phyloP scores from a whole-genome alignment of 352 stramenopile species.

The Globisporangium spiculum region DNA sequence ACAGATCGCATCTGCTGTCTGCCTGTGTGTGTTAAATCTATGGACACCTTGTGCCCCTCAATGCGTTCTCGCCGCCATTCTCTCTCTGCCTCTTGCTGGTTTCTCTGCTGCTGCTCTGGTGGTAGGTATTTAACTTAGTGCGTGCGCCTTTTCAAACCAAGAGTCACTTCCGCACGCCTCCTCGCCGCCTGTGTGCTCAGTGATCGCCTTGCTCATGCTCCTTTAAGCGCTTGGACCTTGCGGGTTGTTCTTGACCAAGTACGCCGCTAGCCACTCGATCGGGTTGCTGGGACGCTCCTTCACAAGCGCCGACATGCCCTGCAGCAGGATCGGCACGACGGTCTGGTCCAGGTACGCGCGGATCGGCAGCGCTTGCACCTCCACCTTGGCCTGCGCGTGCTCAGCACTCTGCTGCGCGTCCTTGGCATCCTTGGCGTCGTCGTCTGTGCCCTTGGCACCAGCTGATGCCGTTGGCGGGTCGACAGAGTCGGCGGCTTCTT shows the following conservation, averaged over 20 bases:
- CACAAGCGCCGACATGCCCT: conserved; percentile 97
- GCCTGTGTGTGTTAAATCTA: not conserved
- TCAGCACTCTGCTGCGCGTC: conserved; percentile 70
- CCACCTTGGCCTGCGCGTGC: conserved; percentile 84
- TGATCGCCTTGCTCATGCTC: not conserved
- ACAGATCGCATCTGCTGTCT: not conserved
- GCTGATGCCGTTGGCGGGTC: not conserved
- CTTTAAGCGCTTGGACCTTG: conserved; percentile 59
- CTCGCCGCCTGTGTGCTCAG: not conserved
- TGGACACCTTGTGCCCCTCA: not conserved
- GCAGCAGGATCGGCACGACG: conserved; percentile 97
- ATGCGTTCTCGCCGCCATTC: not conserved
- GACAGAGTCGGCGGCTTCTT: not conserved
- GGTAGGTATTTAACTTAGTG: not conserved
- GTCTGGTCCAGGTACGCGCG: conserved; percentile 98
- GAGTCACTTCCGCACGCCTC: not conserved
- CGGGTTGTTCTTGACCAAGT: conserved; percentile 97
- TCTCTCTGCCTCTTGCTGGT: not conserved
- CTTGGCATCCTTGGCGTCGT: conserved; percentile 26
- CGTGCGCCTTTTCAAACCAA: not conserved
- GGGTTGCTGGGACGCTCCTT: conserved; percentile 97
- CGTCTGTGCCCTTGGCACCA: not conserved
- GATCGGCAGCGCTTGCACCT: conserved; percentile 93
- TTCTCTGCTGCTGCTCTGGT: not conserved
- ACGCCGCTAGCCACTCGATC: conserved; percentile 95